phyloP scores from a whole-genome alignment of 495 filamentous ascomycete species.

The Xylaria grammica region DNA sequence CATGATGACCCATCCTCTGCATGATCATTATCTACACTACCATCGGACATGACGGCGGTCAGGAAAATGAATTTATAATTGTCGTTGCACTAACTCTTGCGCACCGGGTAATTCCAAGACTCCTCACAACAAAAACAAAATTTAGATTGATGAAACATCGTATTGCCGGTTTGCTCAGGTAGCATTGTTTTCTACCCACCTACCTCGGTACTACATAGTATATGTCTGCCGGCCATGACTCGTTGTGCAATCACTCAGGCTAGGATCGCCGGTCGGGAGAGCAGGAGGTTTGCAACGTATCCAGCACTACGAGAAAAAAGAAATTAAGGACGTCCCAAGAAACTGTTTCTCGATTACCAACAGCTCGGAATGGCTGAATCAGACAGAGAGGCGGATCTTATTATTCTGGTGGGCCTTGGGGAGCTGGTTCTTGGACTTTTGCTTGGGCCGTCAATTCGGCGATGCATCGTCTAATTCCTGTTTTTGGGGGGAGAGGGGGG shows the following conservation, averaged over 20 bases:
- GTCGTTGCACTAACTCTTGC: no score
- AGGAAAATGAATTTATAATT: background rate
- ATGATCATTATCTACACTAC: background rate
- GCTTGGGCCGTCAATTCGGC: constrained; percentile 10
- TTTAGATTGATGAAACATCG: no score
- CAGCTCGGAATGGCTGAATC: constrained; percentile 4
- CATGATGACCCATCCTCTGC: background rate
- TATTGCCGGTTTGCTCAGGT: no score
- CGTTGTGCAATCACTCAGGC: no score
- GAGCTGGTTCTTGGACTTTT: background rate
- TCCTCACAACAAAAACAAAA: no score
- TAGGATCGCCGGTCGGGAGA: constrained; percentile 8
- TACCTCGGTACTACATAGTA: no score
- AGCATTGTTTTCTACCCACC: no score
- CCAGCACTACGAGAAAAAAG: background rate
- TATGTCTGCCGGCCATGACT: no score
- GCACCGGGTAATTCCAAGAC: no score
- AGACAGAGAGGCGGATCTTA: constrained; percentile 12
- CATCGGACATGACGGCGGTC: constrained; percentile 5
- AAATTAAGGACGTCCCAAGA: background rate
- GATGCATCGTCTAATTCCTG: background rate
- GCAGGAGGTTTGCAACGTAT: background rate
- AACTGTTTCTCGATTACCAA: background rate
- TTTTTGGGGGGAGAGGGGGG: background rate
- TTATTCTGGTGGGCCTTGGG: background rate